A percentile compares a stretch with the other conserved stretches of the same genome.
These are phyloP conservation scores for Leishmania amazonensis DNA, from an alignment of 208 protist genomes.

Conservation along the genomic window DNA sequence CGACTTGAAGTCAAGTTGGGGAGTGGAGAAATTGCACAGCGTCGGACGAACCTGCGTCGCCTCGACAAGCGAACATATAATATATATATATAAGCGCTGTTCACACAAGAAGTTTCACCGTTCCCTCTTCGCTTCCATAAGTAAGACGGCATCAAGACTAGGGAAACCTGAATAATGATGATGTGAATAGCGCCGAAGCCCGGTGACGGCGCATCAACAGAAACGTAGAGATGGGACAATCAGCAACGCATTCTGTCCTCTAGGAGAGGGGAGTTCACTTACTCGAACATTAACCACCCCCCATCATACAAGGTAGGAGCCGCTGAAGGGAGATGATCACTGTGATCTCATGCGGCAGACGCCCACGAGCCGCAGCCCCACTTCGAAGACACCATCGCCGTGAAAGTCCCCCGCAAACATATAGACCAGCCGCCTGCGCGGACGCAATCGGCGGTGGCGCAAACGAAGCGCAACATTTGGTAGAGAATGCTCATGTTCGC, in stretches of 20 bases:
- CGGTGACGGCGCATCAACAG: not conserved
- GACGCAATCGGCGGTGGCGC: not conserved
- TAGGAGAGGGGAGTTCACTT: not conserved
- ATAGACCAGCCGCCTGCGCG: not conserved
- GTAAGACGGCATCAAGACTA: not conserved
- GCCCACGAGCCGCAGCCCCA: not conserved
- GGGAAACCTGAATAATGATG: not conserved
- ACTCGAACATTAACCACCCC: not conserved
- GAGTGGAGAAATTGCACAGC: not conserved
- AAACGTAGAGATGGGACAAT: not conserved
- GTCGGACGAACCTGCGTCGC: not conserved
- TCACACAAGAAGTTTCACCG: not conserved
- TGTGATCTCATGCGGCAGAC: not conserved
- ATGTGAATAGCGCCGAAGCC: not conserved
- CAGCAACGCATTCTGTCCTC: not conserved
- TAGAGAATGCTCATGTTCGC: not conserved
- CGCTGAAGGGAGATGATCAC: not conserved
- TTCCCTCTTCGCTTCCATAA: not conserved
- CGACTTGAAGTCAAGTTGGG: not conserved
- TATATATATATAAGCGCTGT: not conserved
- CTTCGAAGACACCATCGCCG: not conserved
- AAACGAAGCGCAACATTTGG: not conserved
- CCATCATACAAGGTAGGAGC: not conserved
- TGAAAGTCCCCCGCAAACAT: not conserved
- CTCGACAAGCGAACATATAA: not conserved